Percentiles rank a stretch among this genome's conserved stretches.
phyloP scores from a whole-genome alignment of 352 stramenopile genomes.

The Pythium rishiriense region DNA sequence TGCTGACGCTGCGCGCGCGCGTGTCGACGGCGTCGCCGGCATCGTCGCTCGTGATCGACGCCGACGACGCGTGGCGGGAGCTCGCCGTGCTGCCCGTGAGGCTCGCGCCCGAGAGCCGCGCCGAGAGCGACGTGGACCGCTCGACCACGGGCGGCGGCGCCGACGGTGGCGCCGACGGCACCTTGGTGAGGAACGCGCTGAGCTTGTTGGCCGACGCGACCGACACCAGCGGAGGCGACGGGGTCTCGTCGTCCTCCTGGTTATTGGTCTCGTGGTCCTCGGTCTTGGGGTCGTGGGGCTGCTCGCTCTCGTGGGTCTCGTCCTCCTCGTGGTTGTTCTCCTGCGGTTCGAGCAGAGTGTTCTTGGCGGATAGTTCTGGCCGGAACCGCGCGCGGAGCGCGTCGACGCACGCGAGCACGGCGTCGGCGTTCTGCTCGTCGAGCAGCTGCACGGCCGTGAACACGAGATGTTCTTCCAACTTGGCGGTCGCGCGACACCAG shows the following conservation, averaged over 20 bases:
- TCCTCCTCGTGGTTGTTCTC: background rate
- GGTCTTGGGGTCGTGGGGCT: background rate
- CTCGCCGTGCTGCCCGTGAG: background rate
- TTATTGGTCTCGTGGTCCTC: conserved; percentile 13
- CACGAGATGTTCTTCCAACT: conserved; percentile 68
- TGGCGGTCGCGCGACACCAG: conserved; percentile 59
- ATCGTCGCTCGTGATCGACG: conserved; percentile 26
- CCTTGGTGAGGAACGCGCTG: conserved; percentile 68
- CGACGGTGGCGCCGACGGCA: conserved; percentile 33
- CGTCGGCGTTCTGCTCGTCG: conserved; percentile 72
- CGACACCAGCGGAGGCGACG: background rate
- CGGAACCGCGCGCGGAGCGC: conserved; percentile 65
- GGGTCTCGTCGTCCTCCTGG: conserved; percentile 5
- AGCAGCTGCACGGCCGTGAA: conserved; percentile 82
- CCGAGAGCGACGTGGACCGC: conserved; percentile 9
- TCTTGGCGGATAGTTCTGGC: conserved; percentile 30
- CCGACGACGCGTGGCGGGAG: background rate
- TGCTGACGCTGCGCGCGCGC: conserved; percentile 11
- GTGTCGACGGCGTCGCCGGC: conserved; percentile 30
- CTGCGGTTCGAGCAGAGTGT: conserved; percentile 13
- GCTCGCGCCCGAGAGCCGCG: conserved; percentile 20
- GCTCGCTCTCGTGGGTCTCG: background rate
- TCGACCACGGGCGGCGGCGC: conserved; percentile 23
- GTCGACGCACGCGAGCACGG: conserved; percentile 59
- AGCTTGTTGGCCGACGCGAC: conserved; percentile 35